Evolutionary conservation across 176 grass and related monocot genomes (phyloP).

Genomic region (Ensete glaucum): DNA sequence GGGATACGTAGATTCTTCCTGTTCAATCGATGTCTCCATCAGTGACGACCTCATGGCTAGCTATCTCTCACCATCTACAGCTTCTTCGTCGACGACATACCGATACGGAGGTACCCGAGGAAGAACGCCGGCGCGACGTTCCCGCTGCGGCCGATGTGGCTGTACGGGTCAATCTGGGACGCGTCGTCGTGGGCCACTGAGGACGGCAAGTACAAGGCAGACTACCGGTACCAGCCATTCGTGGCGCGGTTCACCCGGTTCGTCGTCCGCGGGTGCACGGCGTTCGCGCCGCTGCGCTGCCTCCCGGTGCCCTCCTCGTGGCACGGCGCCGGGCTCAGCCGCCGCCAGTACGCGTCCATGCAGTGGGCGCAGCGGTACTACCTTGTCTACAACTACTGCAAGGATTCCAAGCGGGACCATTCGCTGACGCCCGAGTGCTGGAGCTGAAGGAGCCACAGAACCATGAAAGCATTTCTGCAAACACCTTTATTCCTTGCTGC

Average conservation of each 20-base stretch:
- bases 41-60: neutral
- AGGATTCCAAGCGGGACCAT: conserved; percentile 5
- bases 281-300: neutral
- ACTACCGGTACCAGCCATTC: conserved; percentile 19
- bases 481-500: too few species aligned
- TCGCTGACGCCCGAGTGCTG: conserved; percentile 4
- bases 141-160: conserved; percentile 7
- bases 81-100: conserved; percentile 12
- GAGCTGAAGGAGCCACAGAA: neutral
- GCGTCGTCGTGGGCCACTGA: conserved; percentile 16
- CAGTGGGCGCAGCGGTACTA: conserved; percentile 10
- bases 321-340: conserved; percentile 1
- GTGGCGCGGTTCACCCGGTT: conserved; percentile 6
- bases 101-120: conserved; percentile 6
- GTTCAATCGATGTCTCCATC: neutral
- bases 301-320: conserved; percentile 1
- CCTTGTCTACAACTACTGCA: conserved; percentile 17
- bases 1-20: neutral
- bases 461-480: too few species aligned
- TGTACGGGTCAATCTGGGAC: conserved; percentile 18
- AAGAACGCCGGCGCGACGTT: neutral
- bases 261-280: conserved; percentile 4
- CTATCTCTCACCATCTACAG: neutral
- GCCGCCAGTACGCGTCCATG: conserved; percentile 6
- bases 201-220: conserved; percentile 16